These are phyloP conservation scores for Saxispiralis lemnorum DNA, from an alignment of 495 filamentous ascomycete genomes.

Conservation along the genomic window DNA sequence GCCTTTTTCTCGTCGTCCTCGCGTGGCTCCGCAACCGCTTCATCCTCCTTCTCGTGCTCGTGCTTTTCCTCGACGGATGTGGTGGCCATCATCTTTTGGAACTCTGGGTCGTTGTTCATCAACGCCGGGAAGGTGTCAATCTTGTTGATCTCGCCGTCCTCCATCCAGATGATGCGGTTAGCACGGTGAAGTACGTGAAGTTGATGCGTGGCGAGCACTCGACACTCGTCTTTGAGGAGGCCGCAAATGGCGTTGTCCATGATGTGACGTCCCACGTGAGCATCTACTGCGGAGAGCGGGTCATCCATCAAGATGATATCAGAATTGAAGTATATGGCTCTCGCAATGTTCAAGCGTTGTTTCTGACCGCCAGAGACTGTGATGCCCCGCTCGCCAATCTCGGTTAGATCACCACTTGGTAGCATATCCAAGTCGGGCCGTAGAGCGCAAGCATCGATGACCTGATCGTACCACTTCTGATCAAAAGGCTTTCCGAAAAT, in stretches of 20 bases:
- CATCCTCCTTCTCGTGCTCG: constrained; percentile 23
- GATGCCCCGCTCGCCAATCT: constrained; percentile 67
- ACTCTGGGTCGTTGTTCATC: constrained; percentile 54
- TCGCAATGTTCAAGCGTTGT: constrained; percentile 49
- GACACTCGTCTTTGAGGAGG: constrained; percentile 69
- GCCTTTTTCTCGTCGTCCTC: constrained; percentile 31
- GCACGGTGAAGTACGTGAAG: constrained; percentile 80
- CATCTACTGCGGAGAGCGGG: constrained; percentile 35
- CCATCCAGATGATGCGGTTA: constrained; percentile 81
- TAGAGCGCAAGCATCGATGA: constrained; percentile 50
- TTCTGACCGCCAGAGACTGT: constrained; percentile 74
- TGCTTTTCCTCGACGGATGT: constrained; percentile 56
- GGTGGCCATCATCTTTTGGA: constrained; percentile 65
- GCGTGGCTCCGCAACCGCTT: constrained; percentile 25
- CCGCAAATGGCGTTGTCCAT: constrained; percentile 92
- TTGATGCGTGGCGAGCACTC: constrained; percentile 87
- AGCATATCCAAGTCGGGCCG: constrained; percentile 59
- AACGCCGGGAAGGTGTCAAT: constrained; percentile 78
- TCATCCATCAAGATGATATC: constrained; percentile 36
- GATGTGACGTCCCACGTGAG: constrained; percentile 62
- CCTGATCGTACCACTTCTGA: constrained; percentile 41
- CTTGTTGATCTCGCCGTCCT: constrained; percentile 62
- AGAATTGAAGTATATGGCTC: constrained; percentile 37
- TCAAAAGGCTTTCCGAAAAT: constrained; percentile 71
- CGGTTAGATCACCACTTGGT: constrained; percentile 51